These are phyloP conservation scores for Xerocomus spinulosus DNA, from an alignment of 768 basidiomycete species.

Conservation along the genomic window DNA sequence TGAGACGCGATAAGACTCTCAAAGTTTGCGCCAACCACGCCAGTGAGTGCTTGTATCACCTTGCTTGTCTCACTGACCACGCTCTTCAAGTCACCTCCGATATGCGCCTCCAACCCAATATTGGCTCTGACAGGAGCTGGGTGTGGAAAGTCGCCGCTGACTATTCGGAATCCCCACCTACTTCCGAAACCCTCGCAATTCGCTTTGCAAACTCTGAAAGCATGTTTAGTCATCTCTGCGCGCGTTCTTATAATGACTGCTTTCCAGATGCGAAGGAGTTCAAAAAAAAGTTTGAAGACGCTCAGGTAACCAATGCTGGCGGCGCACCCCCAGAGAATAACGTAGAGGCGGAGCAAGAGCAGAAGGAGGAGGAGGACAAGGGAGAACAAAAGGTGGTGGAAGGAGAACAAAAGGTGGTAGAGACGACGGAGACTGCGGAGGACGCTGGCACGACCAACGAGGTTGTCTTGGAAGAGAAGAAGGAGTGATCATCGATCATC, in stretches of 20 bases:
- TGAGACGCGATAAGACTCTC: constrained; percentile 99
- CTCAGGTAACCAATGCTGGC: constrained; percentile 61
- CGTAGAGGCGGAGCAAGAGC: constrained; percentile 21
- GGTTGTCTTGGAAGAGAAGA: constrained; percentile 22
- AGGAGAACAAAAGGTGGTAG: too few species aligned
- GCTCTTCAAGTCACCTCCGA: constrained; percentile 67
- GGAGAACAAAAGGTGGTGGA: constrained; percentile 18
- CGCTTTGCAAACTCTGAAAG: constrained; percentile 96
- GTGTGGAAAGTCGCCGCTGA: constrained; percentile 98
- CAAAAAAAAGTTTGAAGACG: constrained; percentile 85
- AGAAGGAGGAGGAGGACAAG: constrained; percentile 30
- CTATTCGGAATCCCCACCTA: constrained; percentile 85
- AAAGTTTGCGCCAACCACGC: constrained; percentile 99
- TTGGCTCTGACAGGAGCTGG: constrained; percentile 99
- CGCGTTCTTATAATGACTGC: constrained; percentile 33
- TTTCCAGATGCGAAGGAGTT: constrained; percentile 68
- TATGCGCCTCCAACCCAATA: constrained; percentile 95
- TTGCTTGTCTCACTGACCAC: constrained; percentile 3
- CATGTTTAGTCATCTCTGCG: constrained; percentile 40
- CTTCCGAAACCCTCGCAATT: constrained; percentile 94
- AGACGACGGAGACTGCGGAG: constrained; percentile 21
- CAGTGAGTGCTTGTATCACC: constrained; percentile 47
- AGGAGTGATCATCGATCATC: constrained; percentile 22
- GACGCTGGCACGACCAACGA: constrained; percentile 36
- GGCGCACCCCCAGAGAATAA: constrained; percentile 24